Conservation (phyloP, 2,329 filamentous ascomycete species). For the Phyllosticta ampelicida region DNA sequence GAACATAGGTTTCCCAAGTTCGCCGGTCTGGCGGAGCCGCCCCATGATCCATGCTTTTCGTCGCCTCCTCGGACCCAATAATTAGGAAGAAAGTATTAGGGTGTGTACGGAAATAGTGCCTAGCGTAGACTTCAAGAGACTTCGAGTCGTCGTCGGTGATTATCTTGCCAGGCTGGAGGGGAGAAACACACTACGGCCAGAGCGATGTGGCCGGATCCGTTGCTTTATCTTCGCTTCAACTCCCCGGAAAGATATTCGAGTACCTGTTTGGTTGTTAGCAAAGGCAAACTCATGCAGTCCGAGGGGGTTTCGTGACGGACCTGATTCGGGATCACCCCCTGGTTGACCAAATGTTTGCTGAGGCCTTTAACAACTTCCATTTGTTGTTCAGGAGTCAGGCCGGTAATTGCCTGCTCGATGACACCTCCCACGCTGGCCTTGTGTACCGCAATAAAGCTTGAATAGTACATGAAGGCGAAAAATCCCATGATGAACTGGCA, state of each 20-base stretch:
- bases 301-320: constrained; percentile 24
- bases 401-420: constrained; percentile 83
- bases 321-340: constrained; percentile 46
- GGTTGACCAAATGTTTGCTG: constrained; percentile 53
- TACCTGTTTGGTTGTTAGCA: constrained; percentile 7
- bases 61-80: background rate
- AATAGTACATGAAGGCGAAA: constrained; percentile 97
- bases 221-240: constrained; percentile 8
- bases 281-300: background rate
- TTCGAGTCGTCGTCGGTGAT: background rate
- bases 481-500: constrained; percentile 99
- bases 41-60: background rate
- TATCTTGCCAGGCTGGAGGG: background rate
- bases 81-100: background rate
- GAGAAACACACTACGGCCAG: background rate
- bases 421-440: constrained; percentile 76
- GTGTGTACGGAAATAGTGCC: background rate
- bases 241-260: constrained; percentile 11
- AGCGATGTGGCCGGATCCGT: background rate
- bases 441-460: constrained; percentile 88
- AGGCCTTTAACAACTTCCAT: constrained; percentile 60
- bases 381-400: constrained; percentile 79
- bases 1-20: background rate
- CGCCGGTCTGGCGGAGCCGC: background rate
- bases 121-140: background rate